Conservation (phyloP, 257 asterid genomes). For the Coffea canephora region DNA sequence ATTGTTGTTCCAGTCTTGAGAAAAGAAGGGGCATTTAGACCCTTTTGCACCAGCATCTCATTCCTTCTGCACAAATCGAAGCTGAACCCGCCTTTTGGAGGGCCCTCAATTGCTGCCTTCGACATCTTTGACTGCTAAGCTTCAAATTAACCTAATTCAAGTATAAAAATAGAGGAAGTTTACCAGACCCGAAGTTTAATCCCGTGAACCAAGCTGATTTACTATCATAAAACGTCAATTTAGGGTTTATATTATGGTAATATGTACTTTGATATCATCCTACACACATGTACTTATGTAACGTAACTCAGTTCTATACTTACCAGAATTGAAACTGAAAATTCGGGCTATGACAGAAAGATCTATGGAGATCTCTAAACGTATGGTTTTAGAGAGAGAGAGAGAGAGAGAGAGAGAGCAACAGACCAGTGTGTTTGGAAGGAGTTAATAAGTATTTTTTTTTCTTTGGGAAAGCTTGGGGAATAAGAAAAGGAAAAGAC, state of each 20-base stretch:
- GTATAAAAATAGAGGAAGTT: not conserved
- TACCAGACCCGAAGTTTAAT: not conserved
- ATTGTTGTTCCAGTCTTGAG: conserved; percentile 97
- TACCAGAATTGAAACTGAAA: conserved; percentile 5
- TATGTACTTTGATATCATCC: not conserved
- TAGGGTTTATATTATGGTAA: not conserved
- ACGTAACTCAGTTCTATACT: conserved; percentile 1
- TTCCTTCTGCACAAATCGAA: conserved; percentile 87
- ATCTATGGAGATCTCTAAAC: not conserved
- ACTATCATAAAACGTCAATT: not conserved
- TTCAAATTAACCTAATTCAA: not conserved
- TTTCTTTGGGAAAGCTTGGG: not conserved
- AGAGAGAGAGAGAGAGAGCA: not conserved
- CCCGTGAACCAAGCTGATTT: not conserved
- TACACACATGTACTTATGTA: not conserved
- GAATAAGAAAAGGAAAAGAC: not conserved
- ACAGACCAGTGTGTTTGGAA: not conserved
- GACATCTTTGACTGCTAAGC: conserved; percentile 15
- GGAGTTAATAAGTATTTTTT: no score
- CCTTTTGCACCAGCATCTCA: conserved; percentile 72
- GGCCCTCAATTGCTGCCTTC: conserved; percentile 25
- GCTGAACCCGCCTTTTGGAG: conserved; percentile 66
- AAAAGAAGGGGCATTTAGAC: conserved; percentile 56
- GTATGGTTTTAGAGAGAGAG: not conserved
- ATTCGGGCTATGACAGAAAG: not conserved